Percentiles rank a stretch among this genome's conserved stretches.
Evolutionary conservation across 345 rosid genomes (phyloP).

Genomic region (Durio zibethinus): DNA sequence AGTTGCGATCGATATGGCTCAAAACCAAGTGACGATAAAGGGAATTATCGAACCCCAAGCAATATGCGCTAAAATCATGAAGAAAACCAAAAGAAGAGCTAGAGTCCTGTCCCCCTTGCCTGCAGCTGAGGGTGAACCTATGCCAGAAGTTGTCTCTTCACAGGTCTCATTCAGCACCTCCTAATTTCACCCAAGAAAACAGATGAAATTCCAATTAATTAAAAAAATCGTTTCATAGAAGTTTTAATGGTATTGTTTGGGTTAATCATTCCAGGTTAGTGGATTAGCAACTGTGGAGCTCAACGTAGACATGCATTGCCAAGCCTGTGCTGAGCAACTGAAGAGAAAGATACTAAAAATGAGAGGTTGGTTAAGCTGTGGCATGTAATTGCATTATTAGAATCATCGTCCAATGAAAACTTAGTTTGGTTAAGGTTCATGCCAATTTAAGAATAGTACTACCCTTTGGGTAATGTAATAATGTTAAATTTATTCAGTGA

Average conservation of each 20-base stretch:
- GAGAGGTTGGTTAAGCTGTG: constrained; percentile 52
- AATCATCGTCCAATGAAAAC: background rate
- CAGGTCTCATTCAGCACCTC: constrained; percentile 35
- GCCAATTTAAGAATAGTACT: background rate
- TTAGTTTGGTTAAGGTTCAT: background rate
- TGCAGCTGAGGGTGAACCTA: constrained; percentile 63
- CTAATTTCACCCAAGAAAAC: background rate
- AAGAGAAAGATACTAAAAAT: constrained; percentile 82
- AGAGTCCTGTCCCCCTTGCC: constrained; percentile 82
- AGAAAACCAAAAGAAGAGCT: constrained; percentile 75
- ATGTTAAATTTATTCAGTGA: background rate
- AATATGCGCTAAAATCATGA: constrained; percentile 66
- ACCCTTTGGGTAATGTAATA: background rate
- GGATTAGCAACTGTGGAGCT: constrained; percentile 74
- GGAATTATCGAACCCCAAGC: constrained; percentile 85
- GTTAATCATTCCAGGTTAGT: constrained; percentile 43
- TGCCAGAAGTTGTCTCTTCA: constrained; percentile 61
- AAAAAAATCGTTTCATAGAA: background rate
- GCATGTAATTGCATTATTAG: background rate
- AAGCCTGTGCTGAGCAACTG: constrained; percentile 92
- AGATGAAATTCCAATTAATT: background rate
- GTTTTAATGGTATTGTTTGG: background rate
- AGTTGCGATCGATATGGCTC: constrained; percentile 60
- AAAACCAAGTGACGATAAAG: constrained; percentile 72
- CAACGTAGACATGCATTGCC: constrained; percentile 85